Percentiles rank a stretch among this genome's conserved stretches.
These are phyloP conservation scores for Linnemannia elongata DNA, from an alignment of 192 early-diverging fungal genomes.

Conservation along the genomic window DNA sequence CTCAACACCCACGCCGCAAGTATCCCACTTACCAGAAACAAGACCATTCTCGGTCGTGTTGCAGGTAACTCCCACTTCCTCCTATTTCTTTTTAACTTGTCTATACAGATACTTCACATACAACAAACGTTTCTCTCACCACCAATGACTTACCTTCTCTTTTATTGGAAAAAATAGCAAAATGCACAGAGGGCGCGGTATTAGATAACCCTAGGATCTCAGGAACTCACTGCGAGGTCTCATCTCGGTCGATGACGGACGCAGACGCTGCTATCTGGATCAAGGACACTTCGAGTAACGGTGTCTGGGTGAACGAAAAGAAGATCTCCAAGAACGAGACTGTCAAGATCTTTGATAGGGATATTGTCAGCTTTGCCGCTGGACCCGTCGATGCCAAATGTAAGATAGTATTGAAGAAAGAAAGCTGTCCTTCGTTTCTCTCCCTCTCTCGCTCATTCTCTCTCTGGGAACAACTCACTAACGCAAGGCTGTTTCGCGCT, in stretches of 20 bases:
- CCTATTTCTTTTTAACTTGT: background rate
- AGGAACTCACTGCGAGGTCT: slow-evolving; percentile 25
- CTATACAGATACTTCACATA: background rate
- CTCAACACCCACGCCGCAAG: background rate
- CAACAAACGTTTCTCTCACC: background rate
- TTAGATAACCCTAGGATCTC: slow-evolving; percentile 11
- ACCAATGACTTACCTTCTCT: background rate
- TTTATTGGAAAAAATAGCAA: background rate
- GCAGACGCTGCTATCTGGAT: slow-evolving; percentile 31
- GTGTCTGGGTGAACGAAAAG: slow-evolving; percentile 46
- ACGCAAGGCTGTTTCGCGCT: background rate
- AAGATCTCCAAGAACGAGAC: slow-evolving; percentile 27
- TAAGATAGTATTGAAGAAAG: background rate
- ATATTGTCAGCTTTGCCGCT: slow-evolving; percentile 28
- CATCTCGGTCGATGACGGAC: slow-evolving; percentile 29
- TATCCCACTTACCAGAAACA: slow-evolving; percentile 14
- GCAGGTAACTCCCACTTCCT: background rate
- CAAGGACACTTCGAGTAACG: slow-evolving; percentile 44
- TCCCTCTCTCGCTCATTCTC: no score
- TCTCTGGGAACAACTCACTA: background rate
- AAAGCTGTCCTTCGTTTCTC: background rate
- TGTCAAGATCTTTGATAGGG: slow-evolving; percentile 23
- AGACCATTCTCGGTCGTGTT: slow-evolving; percentile 31
- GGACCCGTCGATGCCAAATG: slow-evolving; percentile 18
- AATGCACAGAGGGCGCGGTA: slow-evolving; percentile 37